A percentile compares a stretch with the other conserved stretches of the same genome.
Evolutionary conservation across 495 filamentous ascomycete species (phyloP).

Genomic region (Bacidia rubella): DNA sequence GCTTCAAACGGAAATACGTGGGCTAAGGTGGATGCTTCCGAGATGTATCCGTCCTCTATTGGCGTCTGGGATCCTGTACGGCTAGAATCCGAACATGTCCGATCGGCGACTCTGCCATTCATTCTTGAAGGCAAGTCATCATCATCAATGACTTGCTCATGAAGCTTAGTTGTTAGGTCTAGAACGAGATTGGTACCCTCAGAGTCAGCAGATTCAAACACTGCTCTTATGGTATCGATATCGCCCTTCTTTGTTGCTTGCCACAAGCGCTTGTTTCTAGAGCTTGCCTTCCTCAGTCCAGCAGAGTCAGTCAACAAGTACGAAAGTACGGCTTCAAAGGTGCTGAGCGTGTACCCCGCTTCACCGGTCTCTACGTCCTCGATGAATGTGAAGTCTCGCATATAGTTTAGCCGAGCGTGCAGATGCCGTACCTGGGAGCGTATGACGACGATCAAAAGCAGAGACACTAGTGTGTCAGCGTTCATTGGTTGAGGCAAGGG

Average conservation of each 20-base stretch:
- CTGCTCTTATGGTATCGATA: constrained; percentile 55
- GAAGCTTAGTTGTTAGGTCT: constrained; percentile 5
- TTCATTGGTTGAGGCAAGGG: constrained; percentile 66
- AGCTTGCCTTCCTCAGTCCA: constrained; percentile 68
- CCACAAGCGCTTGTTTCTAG: constrained; percentile 78
- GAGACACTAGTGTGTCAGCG: constrained; percentile 86
- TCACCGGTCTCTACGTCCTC: constrained; percentile 96
- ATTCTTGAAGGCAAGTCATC: not conserved
- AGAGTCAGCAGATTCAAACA: constrained; percentile 49
- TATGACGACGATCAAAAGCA: constrained; percentile 87
- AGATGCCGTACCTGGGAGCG: constrained; percentile 79
- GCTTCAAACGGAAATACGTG: constrained; percentile 87
- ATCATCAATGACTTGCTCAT: constrained; percentile 17
- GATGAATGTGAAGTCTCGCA: constrained; percentile 91
- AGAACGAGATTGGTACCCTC: not conserved
- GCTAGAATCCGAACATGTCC: not conserved
- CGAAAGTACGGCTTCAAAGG: constrained; percentile 86
- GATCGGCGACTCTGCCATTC: not conserved
- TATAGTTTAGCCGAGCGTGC: constrained; percentile 76
- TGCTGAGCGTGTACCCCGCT: constrained; percentile 92
- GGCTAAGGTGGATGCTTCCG: constrained; percentile 52
- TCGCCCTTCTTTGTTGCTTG: constrained; percentile 67
- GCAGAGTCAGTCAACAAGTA: constrained; percentile 78
- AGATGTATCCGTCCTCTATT: constrained; percentile 21
- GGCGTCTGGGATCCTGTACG: constrained; percentile 9